Evolutionary conservation across 1,284 basidiomycete genomes (phyloP).

Genomic region (Singerocomus rubriflavus): DNA sequence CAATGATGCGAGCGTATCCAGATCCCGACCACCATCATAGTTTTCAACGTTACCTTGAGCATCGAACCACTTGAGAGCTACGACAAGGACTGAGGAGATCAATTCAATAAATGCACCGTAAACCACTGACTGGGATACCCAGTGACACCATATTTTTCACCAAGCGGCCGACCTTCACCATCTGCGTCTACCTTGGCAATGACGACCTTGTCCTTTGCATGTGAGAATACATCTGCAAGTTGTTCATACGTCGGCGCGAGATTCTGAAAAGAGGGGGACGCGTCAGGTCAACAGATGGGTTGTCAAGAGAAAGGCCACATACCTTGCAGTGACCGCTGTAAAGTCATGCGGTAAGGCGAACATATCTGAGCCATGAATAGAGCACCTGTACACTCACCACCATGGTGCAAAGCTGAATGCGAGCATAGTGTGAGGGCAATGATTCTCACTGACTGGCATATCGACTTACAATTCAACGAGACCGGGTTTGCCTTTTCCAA

Average conservation of each 20-base stretch:
- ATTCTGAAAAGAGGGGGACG: constrained; percentile 43
- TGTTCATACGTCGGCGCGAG: constrained; percentile 88
- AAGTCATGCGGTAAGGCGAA: neutral
- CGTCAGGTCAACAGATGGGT: constrained; percentile 10
- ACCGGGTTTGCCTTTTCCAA: constrained; percentile 79
- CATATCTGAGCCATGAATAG: neutral
- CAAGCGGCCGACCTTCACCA: constrained; percentile 72
- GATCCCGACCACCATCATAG: constrained; percentile 80
- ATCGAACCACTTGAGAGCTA: constrained; percentile 91
- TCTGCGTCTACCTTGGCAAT: constrained; percentile 95
- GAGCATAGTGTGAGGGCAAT: neutral
- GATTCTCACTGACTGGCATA: neutral
- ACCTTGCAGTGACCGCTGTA: constrained; percentile 82
- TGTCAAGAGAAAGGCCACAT: neutral
- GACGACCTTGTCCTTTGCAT: constrained; percentile 77
- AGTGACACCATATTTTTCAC: constrained; percentile 71
- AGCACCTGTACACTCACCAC: constrained; percentile 54
- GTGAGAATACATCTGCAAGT: constrained; percentile 80
- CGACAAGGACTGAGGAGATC: constrained; percentile 1
- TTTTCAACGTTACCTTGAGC: constrained; percentile 61
- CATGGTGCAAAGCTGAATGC: constrained; percentile 72
- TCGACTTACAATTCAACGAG: constrained; percentile 85
- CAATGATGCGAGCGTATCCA: constrained; percentile 77
- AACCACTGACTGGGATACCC: constrained; percentile 80
- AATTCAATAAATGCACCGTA: neutral